Percentiles rank a stretch among this genome's conserved stretches.
phyloP scores from a whole-genome alignment of 805 yeast genomes.

The Brettanomyces naardenensis region DNA sequence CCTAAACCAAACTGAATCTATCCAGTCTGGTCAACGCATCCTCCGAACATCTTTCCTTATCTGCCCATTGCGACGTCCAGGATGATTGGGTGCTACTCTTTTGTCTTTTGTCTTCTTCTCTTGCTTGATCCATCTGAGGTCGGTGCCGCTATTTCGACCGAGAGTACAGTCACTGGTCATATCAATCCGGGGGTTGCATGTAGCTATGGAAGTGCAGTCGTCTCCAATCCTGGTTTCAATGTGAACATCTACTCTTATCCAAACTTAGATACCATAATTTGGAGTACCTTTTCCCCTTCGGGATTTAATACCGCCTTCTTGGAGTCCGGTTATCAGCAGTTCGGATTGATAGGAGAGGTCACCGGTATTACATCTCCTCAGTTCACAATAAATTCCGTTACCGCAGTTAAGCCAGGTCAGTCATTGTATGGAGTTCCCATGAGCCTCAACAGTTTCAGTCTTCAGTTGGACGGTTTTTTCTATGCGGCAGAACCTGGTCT shows the following conservation, averaged over 20 bases:
- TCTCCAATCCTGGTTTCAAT: neutral
- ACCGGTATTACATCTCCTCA: neutral
- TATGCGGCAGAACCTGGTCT: conserved; percentile 23
- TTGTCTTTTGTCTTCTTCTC: too few species aligned
- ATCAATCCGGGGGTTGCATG: neutral
- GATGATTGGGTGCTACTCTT: too few species aligned
- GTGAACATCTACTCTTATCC: neutral
- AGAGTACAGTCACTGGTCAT: too few species aligned
- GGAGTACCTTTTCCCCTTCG: neutral
- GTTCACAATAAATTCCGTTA: neutral
- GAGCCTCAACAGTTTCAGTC: conserved; percentile 6
- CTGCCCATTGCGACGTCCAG: too few species aligned
- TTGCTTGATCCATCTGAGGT: too few species aligned
- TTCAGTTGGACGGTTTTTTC: conserved; percentile 14
- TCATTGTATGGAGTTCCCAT: conserved; percentile 6
- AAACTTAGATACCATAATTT: too few species aligned
- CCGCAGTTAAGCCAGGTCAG: neutral
- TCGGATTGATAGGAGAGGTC: too few species aligned
- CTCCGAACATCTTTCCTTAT: too few species aligned
- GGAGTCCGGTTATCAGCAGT: neutral
- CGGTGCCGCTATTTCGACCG: too few species aligned
- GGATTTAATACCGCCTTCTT: neutral
- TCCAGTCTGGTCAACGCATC: too few species aligned
- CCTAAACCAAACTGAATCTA: too few species aligned
- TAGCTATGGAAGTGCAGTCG: neutral